A percentile compares a stretch with the other conserved stretches of the same genome.
Evolutionary conservation across 306 rosid genomes (phyloP).

Genomic region (Citrullus mucosospermus): DNA sequence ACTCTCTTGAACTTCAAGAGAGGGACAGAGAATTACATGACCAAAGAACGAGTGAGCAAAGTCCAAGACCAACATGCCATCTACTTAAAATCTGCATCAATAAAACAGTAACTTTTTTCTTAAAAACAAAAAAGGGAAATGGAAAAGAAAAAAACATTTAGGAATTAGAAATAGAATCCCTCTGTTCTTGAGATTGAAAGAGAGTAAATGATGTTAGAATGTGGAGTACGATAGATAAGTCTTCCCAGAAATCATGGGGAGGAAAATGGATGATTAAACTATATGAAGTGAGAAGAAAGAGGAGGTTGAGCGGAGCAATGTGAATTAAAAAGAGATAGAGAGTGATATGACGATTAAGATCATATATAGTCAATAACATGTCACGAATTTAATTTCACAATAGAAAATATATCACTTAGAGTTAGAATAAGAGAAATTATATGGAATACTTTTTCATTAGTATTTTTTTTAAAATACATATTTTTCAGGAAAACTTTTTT

Average conservation of each 20-base stretch:
- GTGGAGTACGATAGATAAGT: conserved; percentile 14
- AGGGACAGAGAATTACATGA: neutral
- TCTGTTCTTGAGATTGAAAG: neutral
- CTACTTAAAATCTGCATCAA: neutral
- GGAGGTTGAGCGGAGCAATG: neutral
- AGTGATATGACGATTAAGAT: neutral
- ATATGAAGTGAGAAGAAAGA: neutral
- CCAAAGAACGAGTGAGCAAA: neutral
- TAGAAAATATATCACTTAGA: neutral
- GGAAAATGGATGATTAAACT: neutral
- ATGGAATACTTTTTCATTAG: neutral
- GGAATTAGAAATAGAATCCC: neutral
- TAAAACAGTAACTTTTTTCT: neutral
- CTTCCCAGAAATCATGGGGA: conserved; percentile 53
- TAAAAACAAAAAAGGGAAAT: neutral
- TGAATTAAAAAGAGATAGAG: neutral
- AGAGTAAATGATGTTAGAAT: neutral
- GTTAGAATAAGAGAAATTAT: neutral
- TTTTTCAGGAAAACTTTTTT: no score
- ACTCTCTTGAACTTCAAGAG: neutral
- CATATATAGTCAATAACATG: neutral
- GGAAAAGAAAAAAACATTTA: neutral
- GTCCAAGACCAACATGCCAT: neutral
- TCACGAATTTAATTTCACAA: neutral
- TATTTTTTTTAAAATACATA: no score